Evolutionary conservation across 2,329 filamentous ascomycete species (phyloP).

Genomic region (Pseudogymnoascus sp.): DNA sequence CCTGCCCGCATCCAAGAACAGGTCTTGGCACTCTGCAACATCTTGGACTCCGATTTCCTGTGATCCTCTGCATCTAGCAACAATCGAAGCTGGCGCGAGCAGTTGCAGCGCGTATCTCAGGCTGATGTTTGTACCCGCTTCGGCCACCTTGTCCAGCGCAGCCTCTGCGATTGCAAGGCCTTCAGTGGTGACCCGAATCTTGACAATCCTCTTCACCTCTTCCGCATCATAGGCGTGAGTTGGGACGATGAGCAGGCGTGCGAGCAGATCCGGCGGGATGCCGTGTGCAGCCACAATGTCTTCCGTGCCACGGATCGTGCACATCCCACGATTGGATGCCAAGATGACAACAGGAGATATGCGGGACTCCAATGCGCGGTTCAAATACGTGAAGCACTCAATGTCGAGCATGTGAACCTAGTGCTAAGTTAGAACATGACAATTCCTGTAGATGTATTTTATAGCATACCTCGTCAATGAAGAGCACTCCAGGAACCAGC

Average conservation of each 20-base stretch:
- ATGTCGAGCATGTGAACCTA: constrained; percentile 99
- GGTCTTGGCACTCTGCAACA: constrained; percentile 71
- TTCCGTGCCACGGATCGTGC: constrained; percentile 80
- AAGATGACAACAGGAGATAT: constrained; percentile 97
- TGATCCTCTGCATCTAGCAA: constrained; percentile 76
- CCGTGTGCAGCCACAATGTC: constrained; percentile 82
- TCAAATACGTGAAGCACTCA: constrained; percentile 98
- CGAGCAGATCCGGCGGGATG: constrained; percentile 86
- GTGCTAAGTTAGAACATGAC: background rate
- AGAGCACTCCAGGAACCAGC: constrained; percentile 93
- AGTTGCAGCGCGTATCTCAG: constrained; percentile 89
- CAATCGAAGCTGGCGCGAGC: constrained; percentile 59
- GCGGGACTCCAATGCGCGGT: constrained; percentile 89
- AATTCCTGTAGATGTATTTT: background rate
- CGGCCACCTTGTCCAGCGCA: constrained; percentile 78
- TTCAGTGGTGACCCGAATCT: constrained; percentile 75
- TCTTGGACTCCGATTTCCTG: constrained; percentile 69
- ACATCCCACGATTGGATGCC: constrained; percentile 91
- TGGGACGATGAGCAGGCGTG: constrained; percentile 89
- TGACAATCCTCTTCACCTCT: constrained; percentile 89
- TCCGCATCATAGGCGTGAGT: constrained; percentile 81
- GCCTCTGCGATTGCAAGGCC: constrained; percentile 69
- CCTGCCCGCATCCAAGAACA: constrained; percentile 74
- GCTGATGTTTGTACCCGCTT: constrained; percentile 81
- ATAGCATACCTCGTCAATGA: constrained; percentile 83